Evolutionary conservation across 169 alveolate species (phyloP).

Genomic region (Plasmodium coatneyi): DNA sequence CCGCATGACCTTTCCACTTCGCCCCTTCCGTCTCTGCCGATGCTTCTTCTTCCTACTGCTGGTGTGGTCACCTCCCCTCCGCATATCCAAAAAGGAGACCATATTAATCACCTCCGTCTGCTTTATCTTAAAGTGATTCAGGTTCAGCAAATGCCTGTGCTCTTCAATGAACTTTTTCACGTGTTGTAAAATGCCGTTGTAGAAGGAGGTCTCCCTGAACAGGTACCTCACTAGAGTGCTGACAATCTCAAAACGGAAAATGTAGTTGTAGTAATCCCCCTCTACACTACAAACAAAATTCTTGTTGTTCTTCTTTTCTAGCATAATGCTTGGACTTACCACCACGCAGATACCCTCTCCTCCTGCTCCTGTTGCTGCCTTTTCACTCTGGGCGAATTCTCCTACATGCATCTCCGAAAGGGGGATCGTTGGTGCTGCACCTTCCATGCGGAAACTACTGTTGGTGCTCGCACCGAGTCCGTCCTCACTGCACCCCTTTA

Average conservation of each 20-base stretch:
- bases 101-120: background rate
- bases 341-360: background rate
- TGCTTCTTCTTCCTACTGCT: too few relatives aligned
- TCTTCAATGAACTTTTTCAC: slow-evolving; percentile 17
- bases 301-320: slow-evolving; percentile 30
- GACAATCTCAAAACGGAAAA: slow-evolving; percentile 5
- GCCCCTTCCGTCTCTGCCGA: background rate
- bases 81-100: background rate
- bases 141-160: slow-evolving; percentile 9
- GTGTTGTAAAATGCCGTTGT: background rate
- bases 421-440: background rate
- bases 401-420: background rate
- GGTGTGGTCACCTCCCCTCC: too few relatives aligned
- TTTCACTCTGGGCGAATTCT: background rate
- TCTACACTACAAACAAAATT: slow-evolving; percentile 58
- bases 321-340: background rate
- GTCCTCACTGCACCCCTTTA: background rate
- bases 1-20: background rate
- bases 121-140: slow-evolving; percentile 21
- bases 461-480: background rate
- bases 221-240: slow-evolving; percentile 21
- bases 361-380: background rate
- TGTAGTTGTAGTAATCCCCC: slow-evolving; percentile 46
- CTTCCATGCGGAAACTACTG: background rate
- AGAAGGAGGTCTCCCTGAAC: slow-evolving; percentile 21